Percentiles rank a stretch among this genome's conserved stretches.
Conservation (phyloP, 1,139 yeast species). For the Candida tetrigidarum region DNA sequence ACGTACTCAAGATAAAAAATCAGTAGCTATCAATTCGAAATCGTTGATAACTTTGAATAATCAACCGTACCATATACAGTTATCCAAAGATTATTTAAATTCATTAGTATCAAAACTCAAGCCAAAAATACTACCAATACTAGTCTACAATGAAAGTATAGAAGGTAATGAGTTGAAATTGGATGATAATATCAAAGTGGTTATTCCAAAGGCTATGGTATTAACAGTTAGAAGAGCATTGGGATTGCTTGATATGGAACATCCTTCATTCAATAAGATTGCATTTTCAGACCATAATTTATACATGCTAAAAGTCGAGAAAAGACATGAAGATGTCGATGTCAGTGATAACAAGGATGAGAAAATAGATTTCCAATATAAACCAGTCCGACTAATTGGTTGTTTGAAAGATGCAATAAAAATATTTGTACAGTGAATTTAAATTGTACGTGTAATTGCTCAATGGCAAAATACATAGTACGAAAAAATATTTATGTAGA, state of each 20-base stretch:
- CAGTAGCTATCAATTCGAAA: conserved; percentile 18
- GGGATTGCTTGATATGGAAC: conserved; percentile 11
- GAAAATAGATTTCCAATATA: conserved; percentile 7
- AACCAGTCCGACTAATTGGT: conserved; percentile 12
- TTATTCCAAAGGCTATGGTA: conserved; percentile 8
- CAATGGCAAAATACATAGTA: conserved; percentile 12
- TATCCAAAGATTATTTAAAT: conserved; percentile 14
- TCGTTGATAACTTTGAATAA: conserved; percentile 16
- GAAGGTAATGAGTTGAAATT: conserved; percentile 4
- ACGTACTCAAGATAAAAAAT: conserved; percentile 2
- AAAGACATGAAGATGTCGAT: no score
- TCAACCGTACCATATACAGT: conserved; percentile 13
- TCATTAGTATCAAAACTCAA: conserved; percentile 8
- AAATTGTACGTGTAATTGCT: neutral
- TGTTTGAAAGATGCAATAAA: conserved; percentile 16
- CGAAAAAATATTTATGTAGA: neutral
- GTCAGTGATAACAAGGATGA: conserved; percentile 1
- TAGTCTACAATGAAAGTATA: conserved; percentile 6
- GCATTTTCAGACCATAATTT: conserved; percentile 1
- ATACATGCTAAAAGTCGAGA: conserved; percentile 1
- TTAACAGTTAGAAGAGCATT: conserved; percentile 8
- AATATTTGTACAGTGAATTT: conserved; percentile 10
- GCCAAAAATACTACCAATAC: conserved; percentile 7
- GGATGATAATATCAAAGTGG: conserved; percentile 10
- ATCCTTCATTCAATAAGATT: neutral